These are phyloP conservation scores for Kickxella alabastrina DNA, from an alignment of 192 early-diverging fungal genomes.

Conservation along the genomic window DNA sequence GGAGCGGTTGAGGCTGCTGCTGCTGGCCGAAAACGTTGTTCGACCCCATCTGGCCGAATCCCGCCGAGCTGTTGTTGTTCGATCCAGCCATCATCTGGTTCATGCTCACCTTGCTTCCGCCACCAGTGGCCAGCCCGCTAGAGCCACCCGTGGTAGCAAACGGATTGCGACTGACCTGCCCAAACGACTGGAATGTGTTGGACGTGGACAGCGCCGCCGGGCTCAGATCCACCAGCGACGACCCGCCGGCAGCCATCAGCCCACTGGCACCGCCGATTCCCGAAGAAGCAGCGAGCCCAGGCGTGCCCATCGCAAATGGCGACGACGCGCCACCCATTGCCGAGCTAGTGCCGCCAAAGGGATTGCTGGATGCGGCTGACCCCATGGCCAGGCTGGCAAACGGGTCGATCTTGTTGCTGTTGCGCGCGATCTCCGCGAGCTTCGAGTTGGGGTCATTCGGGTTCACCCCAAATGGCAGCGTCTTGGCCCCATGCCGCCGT, in stretches of 20 bases:
- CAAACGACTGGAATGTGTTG: constrained; percentile 34
- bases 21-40: no score
- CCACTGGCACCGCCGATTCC: not conserved
- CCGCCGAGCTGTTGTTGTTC: no score
- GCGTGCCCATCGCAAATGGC: constrained; percentile 3
- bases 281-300: not conserved
- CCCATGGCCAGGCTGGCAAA: constrained; percentile 55
- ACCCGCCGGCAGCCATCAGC: constrained; percentile 12
- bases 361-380: constrained; percentile 21
- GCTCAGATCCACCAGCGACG: constrained; percentile 40
- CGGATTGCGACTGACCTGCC: constrained; percentile 47
- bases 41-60: no score
- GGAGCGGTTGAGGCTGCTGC: no score
- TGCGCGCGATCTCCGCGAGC: constrained; percentile 55
- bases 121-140: not conserved
- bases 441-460: constrained; percentile 41
- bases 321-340: not conserved
- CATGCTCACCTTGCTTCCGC: constrained; percentile 25
- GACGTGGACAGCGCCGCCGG: constrained; percentile 26
- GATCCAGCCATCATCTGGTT: constrained; percentile 45
- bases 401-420: constrained; percentile 55
- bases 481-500: constrained; percentile 46
- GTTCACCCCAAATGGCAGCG: constrained; percentile 39
- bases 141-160: constrained; percentile 24
- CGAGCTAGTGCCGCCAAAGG: constrained; percentile 12